Conservation (phyloP, 2,329 filamentous ascomycete species). For the Colletotrichum nymphaeae region DNA sequence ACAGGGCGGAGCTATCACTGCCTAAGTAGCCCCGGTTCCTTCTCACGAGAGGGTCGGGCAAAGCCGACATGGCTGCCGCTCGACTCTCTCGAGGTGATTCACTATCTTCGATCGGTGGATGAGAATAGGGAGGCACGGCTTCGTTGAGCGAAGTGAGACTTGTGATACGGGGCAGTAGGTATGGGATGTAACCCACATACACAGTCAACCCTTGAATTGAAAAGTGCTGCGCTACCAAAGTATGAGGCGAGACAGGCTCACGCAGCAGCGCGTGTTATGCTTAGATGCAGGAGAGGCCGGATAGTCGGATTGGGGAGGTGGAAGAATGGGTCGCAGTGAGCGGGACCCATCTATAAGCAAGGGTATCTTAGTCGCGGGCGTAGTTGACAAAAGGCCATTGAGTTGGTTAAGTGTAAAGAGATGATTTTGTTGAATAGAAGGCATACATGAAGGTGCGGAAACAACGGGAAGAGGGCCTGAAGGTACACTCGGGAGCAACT, state of each 20-base stretch:
- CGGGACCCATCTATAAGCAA: conserved; percentile 8
- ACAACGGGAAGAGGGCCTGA: background rate
- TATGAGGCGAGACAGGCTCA: background rate
- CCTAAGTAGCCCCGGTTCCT: conserved; percentile 64
- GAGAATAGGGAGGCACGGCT: background rate
- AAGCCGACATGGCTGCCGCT: conserved; percentile 44
- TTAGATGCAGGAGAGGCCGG: background rate
- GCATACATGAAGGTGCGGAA: background rate
- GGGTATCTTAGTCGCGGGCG: background rate
- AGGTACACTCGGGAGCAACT: background rate
- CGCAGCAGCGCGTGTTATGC: background rate
- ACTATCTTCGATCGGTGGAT: background rate
- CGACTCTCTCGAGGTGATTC: background rate
- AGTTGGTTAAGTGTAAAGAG: background rate
- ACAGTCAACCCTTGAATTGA: background rate
- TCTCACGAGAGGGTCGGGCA: conserved; percentile 42
- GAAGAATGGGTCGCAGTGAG: background rate
- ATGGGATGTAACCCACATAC: background rate
- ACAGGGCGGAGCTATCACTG: conserved; percentile 61
- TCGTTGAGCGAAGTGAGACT: conserved; percentile 2
- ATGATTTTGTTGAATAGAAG: background rate
- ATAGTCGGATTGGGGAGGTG: background rate
- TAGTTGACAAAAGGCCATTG: background rate
- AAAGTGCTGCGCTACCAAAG: background rate
- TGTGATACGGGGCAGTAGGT: background rate